Evolutionary conservation across 2,329 filamentous ascomycete species (phyloP).

Genomic region (Dactylellina cionopaga): DNA sequence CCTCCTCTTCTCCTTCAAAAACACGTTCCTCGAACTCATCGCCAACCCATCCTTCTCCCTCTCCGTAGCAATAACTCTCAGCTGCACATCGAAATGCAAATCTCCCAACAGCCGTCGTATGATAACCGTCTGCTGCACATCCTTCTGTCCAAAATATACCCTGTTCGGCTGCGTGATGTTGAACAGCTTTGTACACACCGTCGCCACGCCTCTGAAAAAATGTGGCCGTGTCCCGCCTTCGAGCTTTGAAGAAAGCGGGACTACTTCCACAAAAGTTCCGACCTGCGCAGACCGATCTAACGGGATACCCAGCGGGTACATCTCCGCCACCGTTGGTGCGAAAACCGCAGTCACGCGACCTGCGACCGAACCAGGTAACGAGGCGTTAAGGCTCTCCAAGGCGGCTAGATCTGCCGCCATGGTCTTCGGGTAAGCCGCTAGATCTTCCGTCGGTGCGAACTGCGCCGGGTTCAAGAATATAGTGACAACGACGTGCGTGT

Average conservation of each 20-base stretch:
- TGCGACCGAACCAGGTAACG: constrained; percentile 68
- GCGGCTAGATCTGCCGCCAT: constrained; percentile 80
- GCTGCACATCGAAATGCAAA: constrained; percentile 79
- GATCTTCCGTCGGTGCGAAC: constrained; percentile 88
- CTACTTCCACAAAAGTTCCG: constrained; percentile 91
- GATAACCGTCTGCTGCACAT: constrained; percentile 93
- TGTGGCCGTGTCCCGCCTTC: constrained; percentile 88
- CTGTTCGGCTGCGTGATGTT: constrained; percentile 80
- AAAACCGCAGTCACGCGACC: constrained; percentile 85
- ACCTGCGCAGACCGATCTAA: constrained; percentile 69
- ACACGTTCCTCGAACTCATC: constrained; percentile 92
- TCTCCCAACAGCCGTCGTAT: constrained; percentile 87
- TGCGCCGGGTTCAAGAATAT: constrained; percentile 98
- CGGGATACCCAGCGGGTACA: constrained; percentile 86
- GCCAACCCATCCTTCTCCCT: constrained; percentile 85
- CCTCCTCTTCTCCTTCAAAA: constrained; percentile 80
- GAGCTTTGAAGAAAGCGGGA: constrained; percentile 80
- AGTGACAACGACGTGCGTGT: constrained; percentile 86
- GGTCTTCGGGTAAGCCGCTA: constrained; percentile 87
- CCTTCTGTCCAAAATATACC: constrained; percentile 96
- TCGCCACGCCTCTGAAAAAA: constrained; percentile 96
- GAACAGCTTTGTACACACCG: constrained; percentile 93
- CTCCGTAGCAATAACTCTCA: constrained; percentile 78
- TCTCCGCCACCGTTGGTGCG: constrained; percentile 80
- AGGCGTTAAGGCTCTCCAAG: constrained; percentile 74